Percentiles rank a stretch among this genome's conserved stretches.
Evolutionary conservation across 2,329 filamentous ascomycete species (phyloP).

Genomic region (Xylariaceae sp.): DNA sequence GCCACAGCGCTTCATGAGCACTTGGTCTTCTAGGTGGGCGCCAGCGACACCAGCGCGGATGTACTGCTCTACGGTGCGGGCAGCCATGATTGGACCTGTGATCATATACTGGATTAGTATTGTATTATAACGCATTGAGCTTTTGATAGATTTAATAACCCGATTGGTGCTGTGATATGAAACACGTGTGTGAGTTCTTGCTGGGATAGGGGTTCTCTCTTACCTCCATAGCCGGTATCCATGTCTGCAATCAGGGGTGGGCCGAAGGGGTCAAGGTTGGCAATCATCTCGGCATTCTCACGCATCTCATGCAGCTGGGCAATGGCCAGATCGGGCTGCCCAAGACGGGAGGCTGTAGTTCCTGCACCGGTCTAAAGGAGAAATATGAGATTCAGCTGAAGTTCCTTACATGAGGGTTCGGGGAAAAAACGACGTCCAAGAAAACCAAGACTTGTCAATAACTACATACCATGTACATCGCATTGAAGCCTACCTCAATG

Average conservation of each 20-base stretch:
- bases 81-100: conserved; percentile 36
- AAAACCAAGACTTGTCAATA: neutral
- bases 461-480: conserved; percentile 44
- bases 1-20: conserved; percentile 60
- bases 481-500: conserved; percentile 43
- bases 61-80: conserved; percentile 44
- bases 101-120: conserved; percentile 9
- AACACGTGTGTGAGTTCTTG: neutral
- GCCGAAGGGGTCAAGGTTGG: conserved; percentile 42
- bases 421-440: neutral
- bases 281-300: conserved; percentile 49
- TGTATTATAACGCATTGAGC: no score
- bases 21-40: conserved; percentile 34
- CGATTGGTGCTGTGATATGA: neutral
- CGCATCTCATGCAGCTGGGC: conserved; percentile 49
- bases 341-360: conserved; percentile 49
- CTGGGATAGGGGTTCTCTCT: conserved; percentile 14
- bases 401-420: neutral
- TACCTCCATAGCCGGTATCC: conserved; percentile 51
- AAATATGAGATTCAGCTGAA: conserved; percentile 8
- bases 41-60: conserved; percentile 47
- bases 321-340: conserved; percentile 46
- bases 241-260: conserved; percentile 48
- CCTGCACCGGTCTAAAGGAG: conserved; percentile 43
- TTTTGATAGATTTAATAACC: neutral